phyloP scores from a whole-genome alignment of 805 yeast species.

The Hanseniaspora vineae region DNA sequence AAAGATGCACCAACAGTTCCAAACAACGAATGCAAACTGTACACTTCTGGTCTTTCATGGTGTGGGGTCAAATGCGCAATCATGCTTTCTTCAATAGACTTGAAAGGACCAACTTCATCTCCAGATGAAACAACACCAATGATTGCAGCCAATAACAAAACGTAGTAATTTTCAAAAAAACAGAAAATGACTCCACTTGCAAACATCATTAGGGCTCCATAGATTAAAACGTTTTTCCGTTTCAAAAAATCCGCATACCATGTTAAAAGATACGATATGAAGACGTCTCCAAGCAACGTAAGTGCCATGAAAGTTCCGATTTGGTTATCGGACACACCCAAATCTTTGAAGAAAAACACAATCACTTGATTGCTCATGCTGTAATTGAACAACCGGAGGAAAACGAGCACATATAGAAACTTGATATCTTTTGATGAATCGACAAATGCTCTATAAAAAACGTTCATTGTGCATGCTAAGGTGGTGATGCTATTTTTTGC shows the following conservation, averaged over 20 bases:
- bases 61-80: constrained; percentile 67
- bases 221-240: constrained; percentile 45
- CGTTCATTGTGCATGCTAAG: too few species aligned
- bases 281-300: constrained; percentile 68
- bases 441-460: constrained; percentile 17
- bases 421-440: constrained; percentile 40
- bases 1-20: constrained; percentile 63
- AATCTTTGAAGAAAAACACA: constrained; percentile 46
- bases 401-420: constrained; percentile 55
- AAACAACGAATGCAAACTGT: constrained; percentile 59
- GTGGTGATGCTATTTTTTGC: too few species aligned
- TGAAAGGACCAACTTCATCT: constrained; percentile 84
- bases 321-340: constrained; percentile 39
- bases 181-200: constrained; percentile 55
- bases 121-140: constrained; percentile 81
- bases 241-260: constrained; percentile 70
- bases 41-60: constrained; percentile 53
- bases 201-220: constrained; percentile 58
- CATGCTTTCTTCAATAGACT: constrained; percentile 72
- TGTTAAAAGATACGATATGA: constrained; percentile 55
- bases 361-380: constrained; percentile 72
- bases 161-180: constrained; percentile 35
- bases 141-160: constrained; percentile 58
- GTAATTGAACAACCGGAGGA: constrained; percentile 58
- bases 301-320: constrained; percentile 76